Base-by-base conservation (phyloP, 2,329 filamentous ascomycete species). In the Cryoendolithus antarcticus region DNA sequence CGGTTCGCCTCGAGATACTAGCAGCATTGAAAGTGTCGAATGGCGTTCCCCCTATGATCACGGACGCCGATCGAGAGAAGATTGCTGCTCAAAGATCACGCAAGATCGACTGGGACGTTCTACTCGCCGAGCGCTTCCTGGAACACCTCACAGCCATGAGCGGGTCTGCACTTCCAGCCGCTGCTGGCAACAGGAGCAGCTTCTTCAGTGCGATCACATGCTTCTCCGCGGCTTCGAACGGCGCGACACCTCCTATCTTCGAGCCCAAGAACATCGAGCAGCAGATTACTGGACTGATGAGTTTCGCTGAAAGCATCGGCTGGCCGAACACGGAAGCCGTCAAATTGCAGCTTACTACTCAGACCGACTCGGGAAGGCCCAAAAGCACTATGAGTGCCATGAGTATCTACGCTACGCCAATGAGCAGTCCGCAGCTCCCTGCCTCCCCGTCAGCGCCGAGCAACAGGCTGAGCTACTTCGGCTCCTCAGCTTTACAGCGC, bases 71-170 rank as follows among this genome's bases (percentile, higher is more conserved):
- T 27, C 10, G 10, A 35, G 6, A 21, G 19, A 21, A 21, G 19
- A 21, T 21, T 21, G 19, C 19, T 21, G 19, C 19, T 21, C 11
- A 29, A 12, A 40, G 38, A 28, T 35, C 28, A 21, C 29, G 15
- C 4, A 74, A 75, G 47, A 59, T 70, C 4, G 65, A 72, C 38
- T 75, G 72, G 72, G 71, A 74, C 52, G 53, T 76, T 15, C 60
- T 75, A 2, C 59, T 71, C 11, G 68, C 67, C 6, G 63, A 69
- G 13, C 61, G 67, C 2, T 73, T 74, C 37, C 54, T 74, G 27
- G 65, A 72, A 32, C 19, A 21, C 19, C 19, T 40, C 12, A 32
- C 19, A 19, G 72, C 67, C 36, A 56, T 74, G n/a, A 51, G 59
- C 11, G 59, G 70, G 10, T 43, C 54, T 56, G 39, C 58, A 54